Evolutionary conservation across 192 early-diverging fungal genomes (phyloP).

Genomic region (Linnemannia hyalina): DNA sequence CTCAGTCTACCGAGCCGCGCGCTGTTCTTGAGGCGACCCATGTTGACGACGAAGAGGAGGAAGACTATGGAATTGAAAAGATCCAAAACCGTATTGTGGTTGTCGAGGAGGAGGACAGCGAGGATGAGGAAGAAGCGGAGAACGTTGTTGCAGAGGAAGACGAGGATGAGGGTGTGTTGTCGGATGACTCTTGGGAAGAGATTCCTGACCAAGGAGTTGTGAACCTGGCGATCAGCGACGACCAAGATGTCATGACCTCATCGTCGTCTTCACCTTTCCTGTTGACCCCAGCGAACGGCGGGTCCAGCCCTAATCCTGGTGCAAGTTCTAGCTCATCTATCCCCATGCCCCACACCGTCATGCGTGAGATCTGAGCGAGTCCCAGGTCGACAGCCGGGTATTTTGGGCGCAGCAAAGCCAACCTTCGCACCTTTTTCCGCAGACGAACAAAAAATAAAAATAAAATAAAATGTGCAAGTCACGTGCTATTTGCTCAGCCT

Average conservation of each 20-base stretch:
- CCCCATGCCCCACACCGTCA: neutral
- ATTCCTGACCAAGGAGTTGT: constrained; percentile 22
- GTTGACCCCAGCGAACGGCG: constrained; percentile 14
- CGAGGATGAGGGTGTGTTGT: constrained; percentile 9
- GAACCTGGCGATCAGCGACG: constrained; percentile 13
- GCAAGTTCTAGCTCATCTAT: neutral
- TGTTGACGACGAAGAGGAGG: neutral
- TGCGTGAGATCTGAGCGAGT: neutral
- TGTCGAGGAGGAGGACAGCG: neutral
- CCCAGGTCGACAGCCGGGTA: neutral
- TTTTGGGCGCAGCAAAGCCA: neutral
- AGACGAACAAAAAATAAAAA: neutral
- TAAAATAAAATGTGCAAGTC: neutral
- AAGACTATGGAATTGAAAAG: constrained; percentile 15
- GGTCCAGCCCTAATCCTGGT: neutral
- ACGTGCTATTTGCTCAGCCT: neutral
- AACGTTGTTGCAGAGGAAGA: neutral
- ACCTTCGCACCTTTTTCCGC: neutral
- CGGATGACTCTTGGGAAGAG: constrained; percentile 55
- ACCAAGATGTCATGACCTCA: neutral
- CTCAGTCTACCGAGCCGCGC: neutral
- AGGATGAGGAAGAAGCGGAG: constrained; percentile 12
- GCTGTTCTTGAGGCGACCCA: neutral
- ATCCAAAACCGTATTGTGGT: neutral
- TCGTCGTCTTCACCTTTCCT: constrained; percentile 35